Conservation (phyloP, 352 stramenopile species). For the Phytophthora foliorum region DNA sequence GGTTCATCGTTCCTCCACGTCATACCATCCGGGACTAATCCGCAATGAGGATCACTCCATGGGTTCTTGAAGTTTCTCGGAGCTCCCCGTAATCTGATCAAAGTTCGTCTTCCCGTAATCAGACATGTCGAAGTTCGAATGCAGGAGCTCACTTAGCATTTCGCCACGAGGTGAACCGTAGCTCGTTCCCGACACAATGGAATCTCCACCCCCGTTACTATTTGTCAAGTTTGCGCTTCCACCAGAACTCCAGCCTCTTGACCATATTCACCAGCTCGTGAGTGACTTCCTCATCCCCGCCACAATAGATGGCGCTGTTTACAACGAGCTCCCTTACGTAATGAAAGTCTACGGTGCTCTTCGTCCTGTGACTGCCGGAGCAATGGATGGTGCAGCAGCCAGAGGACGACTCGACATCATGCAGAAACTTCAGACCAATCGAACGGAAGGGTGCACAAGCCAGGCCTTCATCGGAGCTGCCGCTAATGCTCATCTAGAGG, state of each 20-base stretch:
- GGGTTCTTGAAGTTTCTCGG: background rate
- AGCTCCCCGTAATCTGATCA: no score
- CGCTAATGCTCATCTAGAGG: constrained; percentile 4
- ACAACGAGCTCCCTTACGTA: constrained; percentile 6
- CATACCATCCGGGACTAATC: no score
- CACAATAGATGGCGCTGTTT: constrained; percentile 14
- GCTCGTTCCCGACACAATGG: background rate
- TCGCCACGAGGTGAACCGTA: background rate
- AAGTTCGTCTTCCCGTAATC: background rate
- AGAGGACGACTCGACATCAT: constrained; percentile 12
- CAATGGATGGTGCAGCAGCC: constrained; percentile 18
- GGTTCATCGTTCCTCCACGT: no score
- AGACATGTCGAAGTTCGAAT: background rate
- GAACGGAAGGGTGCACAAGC: constrained; percentile 6
- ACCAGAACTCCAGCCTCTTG: background rate
- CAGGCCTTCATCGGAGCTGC: constrained; percentile 11
- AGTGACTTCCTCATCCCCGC: constrained; percentile 1
- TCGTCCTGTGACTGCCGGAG: constrained; percentile 11
- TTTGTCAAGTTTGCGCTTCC: constrained; percentile 1
- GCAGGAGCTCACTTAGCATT: background rate
- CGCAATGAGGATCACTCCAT: background rate
- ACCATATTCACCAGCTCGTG: background rate
- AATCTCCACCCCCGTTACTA: background rate
- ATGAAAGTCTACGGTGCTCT: constrained; percentile 1
- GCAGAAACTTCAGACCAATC: constrained; percentile 5